phyloP scores from a whole-genome alignment of 2,329 filamentous ascomycete species.

The Alternaria tenuissima region DNA sequence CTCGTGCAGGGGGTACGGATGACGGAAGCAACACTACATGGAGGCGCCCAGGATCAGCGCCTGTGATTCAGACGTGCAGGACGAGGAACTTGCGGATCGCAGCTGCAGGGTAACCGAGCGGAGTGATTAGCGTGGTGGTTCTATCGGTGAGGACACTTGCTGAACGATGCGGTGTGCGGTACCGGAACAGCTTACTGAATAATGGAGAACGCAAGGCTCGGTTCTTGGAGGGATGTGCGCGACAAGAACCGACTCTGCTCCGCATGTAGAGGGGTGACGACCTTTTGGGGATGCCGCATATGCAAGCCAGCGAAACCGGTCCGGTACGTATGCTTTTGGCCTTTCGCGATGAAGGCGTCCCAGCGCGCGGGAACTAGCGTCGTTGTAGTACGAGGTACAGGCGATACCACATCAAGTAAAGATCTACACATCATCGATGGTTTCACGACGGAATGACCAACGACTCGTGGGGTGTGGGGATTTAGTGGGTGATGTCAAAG shows the following conservation, averaged over 20 bases:
- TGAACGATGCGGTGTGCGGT: constrained; percentile 10
- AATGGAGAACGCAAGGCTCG: background rate
- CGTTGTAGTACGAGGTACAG: constrained; percentile 11
- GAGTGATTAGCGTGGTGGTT: background rate
- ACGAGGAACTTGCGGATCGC: constrained; percentile 16
- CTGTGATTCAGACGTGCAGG: constrained; percentile 14
- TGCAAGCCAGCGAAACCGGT: constrained; percentile 4
- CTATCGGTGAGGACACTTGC: background rate
- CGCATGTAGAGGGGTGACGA: background rate
- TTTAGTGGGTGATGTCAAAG: constrained; percentile 8
- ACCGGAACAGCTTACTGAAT: constrained; percentile 5
- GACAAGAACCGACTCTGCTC: background rate
- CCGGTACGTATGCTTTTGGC: constrained; percentile 5
- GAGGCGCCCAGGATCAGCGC: constrained; percentile 13
- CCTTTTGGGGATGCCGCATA: background rate
- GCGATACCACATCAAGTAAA: constrained; percentile 17
- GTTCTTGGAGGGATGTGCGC: background rate
- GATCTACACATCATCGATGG: constrained; percentile 20
- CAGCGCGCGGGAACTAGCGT: constrained; percentile 8
- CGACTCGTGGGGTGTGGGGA: constrained; percentile 18
- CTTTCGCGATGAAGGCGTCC: constrained; percentile 3
- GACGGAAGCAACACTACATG: constrained; percentile 8
- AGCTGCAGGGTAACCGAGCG: constrained; percentile 16
- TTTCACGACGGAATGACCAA: constrained; percentile 11
- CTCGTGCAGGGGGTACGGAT: constrained; percentile 3